These are phyloP conservation scores for Pleurotus sapidus DNA, from an alignment of 768 basidiomycete genomes.

Conservation along the genomic window DNA sequence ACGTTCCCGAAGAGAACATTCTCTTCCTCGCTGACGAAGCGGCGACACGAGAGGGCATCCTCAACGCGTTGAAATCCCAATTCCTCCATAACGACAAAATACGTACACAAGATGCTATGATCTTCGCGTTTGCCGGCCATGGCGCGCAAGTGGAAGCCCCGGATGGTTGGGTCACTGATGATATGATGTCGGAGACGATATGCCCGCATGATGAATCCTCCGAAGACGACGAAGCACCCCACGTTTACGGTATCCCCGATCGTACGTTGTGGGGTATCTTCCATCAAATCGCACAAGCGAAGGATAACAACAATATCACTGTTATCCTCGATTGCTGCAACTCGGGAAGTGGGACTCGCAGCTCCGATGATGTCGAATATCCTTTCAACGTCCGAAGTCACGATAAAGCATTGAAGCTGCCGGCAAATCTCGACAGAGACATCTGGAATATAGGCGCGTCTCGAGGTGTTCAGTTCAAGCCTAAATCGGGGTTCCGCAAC, in stretches of 20 bases:
- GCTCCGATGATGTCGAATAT: neutral
- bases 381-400: neutral
- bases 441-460: neutral
- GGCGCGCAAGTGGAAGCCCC: slow-evolving; percentile 9
- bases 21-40: neutral
- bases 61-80: slow-evolving; percentile 2
- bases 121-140: slow-evolving; percentile 13
- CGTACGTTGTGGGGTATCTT: neutral
- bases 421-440: neutral
- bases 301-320: slow-evolving; percentile 9
- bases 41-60: slow-evolving; percentile 9
- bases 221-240: neutral
- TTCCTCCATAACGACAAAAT: slow-evolving; percentile 9
- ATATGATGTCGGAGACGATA: slow-evolving; percentile 6
- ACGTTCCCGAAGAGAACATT: slow-evolving; percentile 3
- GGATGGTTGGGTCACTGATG: neutral
- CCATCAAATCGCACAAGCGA: neutral
- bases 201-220: slow-evolving; percentile 10
- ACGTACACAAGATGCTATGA: neutral
- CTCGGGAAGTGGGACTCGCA: neutral
- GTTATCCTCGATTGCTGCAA: slow-evolving; percentile 9
- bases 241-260: slow-evolving; percentile 6
- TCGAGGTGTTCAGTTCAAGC: neutral
- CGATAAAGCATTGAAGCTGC: neutral
- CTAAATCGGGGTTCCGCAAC: neutral